Evolutionary conservation across 1,139 yeast genomes (phyloP), one percentile per base, ranked within the genome.

Genomic region (Meyerozyma sp.): DNA sequence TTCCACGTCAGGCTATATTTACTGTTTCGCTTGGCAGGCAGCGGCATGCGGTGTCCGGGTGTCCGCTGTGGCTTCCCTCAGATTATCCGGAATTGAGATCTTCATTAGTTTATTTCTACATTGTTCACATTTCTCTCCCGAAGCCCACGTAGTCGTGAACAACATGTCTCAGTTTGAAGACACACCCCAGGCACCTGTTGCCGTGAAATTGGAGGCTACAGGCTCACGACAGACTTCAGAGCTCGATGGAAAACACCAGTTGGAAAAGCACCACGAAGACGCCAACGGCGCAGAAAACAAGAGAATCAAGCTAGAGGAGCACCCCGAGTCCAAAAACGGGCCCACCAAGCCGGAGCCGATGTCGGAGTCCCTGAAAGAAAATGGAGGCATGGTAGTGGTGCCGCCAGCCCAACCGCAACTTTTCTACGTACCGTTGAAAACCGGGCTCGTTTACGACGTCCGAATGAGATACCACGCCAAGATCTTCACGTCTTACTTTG

Each of bases 401-500:
- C 84, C 85, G 3, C 68, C 68, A 5, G 68, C 75, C 8, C 63
- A 68, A 38, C 84, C 87, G 0, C 80, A 78, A 46, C 65, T 82
- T 29, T 68, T 75, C 44, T 86, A 88, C 59, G 75, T 79, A 16
- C 89, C 89, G 4, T 67, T 87, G 53, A 90, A 89, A 61, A 91
- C 98, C 0, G 99, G 98, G 0, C 70, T 94, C 18, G 94, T 95
- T 48, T 94, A 94, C 63, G 98, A 94, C 60, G 97, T 91, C 18
- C 76, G 98, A 48, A 93, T 94, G 98, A 75, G 98, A 49, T 93
- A 91, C 63, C 99, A 94, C 60, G 96, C 97, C 36, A 89, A 90
- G 60, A 84, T 93, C 45, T 91, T 87, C 63, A 88, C 96, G 3
- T 85, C 95, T 5, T 89, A 93, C 52, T 87, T 81, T 55, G 97